Evolutionary conservation across 1,284 basidiomycete species (phyloP).

Genomic region (Ganoderma meredithae): DNA sequence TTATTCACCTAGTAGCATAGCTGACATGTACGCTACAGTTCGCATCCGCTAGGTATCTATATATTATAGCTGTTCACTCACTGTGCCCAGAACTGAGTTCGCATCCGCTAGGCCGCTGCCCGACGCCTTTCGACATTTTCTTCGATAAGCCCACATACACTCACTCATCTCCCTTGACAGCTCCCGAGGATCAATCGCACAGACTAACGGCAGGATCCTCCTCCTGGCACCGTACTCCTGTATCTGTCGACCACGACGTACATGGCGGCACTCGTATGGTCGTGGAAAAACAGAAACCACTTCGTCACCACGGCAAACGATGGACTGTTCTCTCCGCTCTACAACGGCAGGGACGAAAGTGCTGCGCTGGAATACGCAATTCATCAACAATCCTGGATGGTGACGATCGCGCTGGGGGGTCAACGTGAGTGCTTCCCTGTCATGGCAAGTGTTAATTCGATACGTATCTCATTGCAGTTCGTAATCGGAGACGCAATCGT

Average conservation of each 20-base stretch:
- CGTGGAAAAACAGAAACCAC: neutral
- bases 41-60: too few species aligned
- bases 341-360: too few species aligned
- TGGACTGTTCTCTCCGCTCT: neutral
- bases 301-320: neutral
- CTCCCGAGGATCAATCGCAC: neutral
- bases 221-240: neutral
- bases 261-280: conserved; percentile 4
- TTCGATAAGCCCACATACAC: too few species aligned
- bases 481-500: conserved; percentile 9
- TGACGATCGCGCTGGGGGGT: neutral
- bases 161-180: neutral
- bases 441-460: too few species aligned
- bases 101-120: too few species aligned
- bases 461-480: neutral
- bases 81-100: too few species aligned
- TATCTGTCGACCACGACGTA: neutral
- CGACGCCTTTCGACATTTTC: too few species aligned
- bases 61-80: too few species aligned
- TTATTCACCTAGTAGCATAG: too few species aligned
- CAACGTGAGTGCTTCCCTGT: neutral
- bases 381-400: conserved; percentile 3
- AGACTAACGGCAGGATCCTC: neutral
- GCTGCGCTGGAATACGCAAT: neutral
- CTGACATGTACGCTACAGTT: too few species aligned